Evolutionary conservation across 2,329 filamentous ascomycete genomes (phyloP), one percentile per base, ranked within the genome.

Genomic region (Cephalotrichum gorgonifer): DNA sequence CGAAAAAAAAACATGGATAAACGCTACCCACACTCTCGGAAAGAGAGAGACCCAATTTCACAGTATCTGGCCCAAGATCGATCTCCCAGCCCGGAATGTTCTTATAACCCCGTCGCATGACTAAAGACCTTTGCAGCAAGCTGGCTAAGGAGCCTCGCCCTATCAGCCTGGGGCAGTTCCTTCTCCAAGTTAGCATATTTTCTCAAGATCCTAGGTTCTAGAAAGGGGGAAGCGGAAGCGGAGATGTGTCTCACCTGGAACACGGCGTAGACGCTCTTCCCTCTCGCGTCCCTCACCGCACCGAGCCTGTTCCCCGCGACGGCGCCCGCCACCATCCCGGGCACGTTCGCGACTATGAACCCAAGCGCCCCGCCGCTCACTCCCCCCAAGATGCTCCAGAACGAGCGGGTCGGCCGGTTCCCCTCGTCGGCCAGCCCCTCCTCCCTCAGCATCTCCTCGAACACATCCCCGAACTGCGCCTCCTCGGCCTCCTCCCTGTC

Each of bases 281-380:
- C 90, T 67, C 83, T 89, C 28, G 86, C 81, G 68, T 98, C 93
- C 50, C 93, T 75, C 20, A 98, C 79, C 6, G 88, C 87, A 1
- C 93, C 93, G n/a, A 97, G 68, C 47, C 90, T 71, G 67, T 96
- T 97, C 11, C 93, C 93, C 1, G 90, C 91, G 2, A 96, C 90
- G 2, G 88, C 88, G 3, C 93, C 93, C 1, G 91, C 91, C 33
- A 97, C 66, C 59, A 91, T 76, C 0, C 93, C 93, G 0, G 91
- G 87, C 44, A 96, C 80, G 62, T 97, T 97, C 26, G 85, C 93
- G 25, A 97, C 78, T 56, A 98, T 98, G 65, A 97, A 97, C 0
- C 93, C 93, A 64, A 98, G 77, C 3, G 88, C 87, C 12, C 85
- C 91, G 28, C 93, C 93, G 60, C 88, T 93, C 38, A 91, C 65